Conservation (phyloP, 371 early-diverging fungal species). For the Mucor plumbeus region DNA sequence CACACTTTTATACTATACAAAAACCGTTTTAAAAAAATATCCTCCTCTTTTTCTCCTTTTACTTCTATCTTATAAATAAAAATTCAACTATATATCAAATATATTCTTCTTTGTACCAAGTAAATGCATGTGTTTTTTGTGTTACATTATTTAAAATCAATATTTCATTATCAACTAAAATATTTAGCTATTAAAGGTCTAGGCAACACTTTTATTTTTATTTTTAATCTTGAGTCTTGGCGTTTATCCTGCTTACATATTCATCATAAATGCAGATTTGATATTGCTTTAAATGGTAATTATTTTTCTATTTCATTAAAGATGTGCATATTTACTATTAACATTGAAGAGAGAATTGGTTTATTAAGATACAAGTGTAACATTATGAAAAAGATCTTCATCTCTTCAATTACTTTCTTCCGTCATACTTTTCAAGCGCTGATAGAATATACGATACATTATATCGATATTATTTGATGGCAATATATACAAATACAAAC, state of each 20-base stretch:
- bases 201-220: not conserved
- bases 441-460: not conserved
- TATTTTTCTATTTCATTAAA: not conserved
- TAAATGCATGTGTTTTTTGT: constrained; percentile 2
- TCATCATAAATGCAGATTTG: not conserved
- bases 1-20: not conserved
- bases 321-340: not conserved
- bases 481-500: no score
- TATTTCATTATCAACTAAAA: not conserved
- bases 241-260: not conserved
- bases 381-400: not conserved
- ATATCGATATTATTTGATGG: not conserved
- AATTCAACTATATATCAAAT: not conserved
- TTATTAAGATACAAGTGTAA: not conserved
- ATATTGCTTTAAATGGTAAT: not conserved
- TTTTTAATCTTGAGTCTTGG: not conserved
- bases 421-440: not conserved
- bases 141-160: not conserved
- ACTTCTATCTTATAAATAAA: not conserved
- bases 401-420: not conserved
- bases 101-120: not conserved
- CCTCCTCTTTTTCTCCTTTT: not conserved
- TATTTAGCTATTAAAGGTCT: not conserved
- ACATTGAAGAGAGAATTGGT: not conserved
- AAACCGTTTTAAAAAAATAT: not conserved